These are phyloP conservation scores for Grammothele lineata DNA, from an alignment of 768 basidiomycete genomes.

Conservation along the genomic window DNA sequence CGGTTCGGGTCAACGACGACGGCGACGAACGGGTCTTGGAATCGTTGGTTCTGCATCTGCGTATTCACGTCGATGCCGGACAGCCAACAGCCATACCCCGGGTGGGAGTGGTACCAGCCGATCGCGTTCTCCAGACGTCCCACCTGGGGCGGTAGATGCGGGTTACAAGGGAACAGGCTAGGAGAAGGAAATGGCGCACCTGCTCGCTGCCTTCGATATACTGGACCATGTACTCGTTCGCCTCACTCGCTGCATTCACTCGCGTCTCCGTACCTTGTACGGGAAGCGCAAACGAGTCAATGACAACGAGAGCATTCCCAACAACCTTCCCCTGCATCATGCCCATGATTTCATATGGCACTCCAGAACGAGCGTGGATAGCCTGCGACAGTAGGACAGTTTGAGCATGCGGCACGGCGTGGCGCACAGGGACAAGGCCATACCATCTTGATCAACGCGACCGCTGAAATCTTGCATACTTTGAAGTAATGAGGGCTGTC, in stretches of 20 bases:
- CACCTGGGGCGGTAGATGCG: slow-evolving; percentile 44
- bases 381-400: slow-evolving; percentile 49
- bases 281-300: slow-evolving; percentile 96
- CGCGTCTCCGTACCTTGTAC: slow-evolving; percentile 98
- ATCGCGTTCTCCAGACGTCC: slow-evolving; percentile 83
- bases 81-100: slow-evolving; percentile 98
- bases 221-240: slow-evolving; percentile 98
- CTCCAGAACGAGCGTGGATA: slow-evolving; percentile 96
- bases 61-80: slow-evolving; percentile 99
- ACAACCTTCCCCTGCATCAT: slow-evolving; percentile 97
- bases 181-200: slow-evolving; percentile 38
- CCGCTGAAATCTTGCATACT: slow-evolving; percentile 90
- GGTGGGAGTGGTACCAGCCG: slow-evolving; percentile 99
- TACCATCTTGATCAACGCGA: slow-evolving; percentile 95
- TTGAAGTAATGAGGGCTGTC: slow-evolving; percentile 79
- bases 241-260: slow-evolving; percentile 93
- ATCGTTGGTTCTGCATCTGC: slow-evolving; percentile 92
- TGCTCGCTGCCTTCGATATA: slow-evolving; percentile 80
- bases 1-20: slow-evolving; percentile 98
- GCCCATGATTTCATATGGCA: slow-evolving; percentile 98
- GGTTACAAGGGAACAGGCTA: neutral
- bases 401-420: neutral
- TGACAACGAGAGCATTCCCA: slow-evolving; percentile 72
- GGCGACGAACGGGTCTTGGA: slow-evolving; percentile 94
- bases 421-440: neutral